These are phyloP conservation scores for Talaromyces sp. DNA, from an alignment of 2,329 filamentous ascomycete genomes.

Conservation along the genomic window DNA sequence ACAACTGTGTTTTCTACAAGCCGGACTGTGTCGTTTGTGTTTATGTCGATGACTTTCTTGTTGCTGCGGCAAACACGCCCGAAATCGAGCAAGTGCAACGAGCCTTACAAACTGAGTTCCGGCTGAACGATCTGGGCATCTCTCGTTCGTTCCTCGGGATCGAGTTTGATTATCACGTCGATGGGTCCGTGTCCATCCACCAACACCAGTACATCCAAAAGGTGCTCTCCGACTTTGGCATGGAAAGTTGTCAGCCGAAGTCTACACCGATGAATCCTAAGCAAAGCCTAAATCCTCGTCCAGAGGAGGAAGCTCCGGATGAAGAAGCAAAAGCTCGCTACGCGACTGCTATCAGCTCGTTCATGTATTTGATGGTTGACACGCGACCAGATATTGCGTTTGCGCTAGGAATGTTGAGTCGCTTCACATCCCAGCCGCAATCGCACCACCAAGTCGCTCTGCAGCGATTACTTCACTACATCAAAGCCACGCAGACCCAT, in stretches of 20 bases:
- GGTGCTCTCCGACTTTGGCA: slow-evolving; percentile 6
- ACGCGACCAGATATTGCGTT: slow-evolving; percentile 8
- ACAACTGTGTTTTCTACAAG: slow-evolving; percentile 2
- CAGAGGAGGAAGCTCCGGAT: slow-evolving; percentile 4
- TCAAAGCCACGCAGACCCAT: slow-evolving; percentile 7
- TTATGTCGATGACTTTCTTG: slow-evolving; percentile 3
- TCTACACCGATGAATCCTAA: slow-evolving; percentile 9
- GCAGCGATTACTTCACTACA: slow-evolving; percentile 4
- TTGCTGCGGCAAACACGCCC: slow-evolving; percentile 1
- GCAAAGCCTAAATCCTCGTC: slow-evolving; percentile 6
- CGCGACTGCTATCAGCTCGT: slow-evolving; percentile 5
- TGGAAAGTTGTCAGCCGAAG: slow-evolving; percentile 9
- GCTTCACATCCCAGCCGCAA: slow-evolving; percentile 11
- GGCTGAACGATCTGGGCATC: slow-evolving; percentile 5
- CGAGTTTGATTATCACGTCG: slow-evolving; percentile 7
- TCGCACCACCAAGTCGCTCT: slow-evolving; percentile 10
- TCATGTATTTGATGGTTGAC: slow-evolving; percentile 13
- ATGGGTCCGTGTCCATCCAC: slow-evolving; percentile 8
- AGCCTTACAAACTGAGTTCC: slow-evolving; percentile 5
- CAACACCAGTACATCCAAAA: slow-evolving; percentile 9
- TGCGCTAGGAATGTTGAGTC: slow-evolving; percentile 9
- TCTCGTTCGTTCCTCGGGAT: slow-evolving; percentile 6
- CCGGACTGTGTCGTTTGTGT: not conserved
- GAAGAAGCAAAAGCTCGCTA: slow-evolving; percentile 8
- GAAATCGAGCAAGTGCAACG: slow-evolving; percentile 5